Base-by-base conservation (phyloP, 176 grass and related monocot species). In the Aegilops umbellulata region DNA sequence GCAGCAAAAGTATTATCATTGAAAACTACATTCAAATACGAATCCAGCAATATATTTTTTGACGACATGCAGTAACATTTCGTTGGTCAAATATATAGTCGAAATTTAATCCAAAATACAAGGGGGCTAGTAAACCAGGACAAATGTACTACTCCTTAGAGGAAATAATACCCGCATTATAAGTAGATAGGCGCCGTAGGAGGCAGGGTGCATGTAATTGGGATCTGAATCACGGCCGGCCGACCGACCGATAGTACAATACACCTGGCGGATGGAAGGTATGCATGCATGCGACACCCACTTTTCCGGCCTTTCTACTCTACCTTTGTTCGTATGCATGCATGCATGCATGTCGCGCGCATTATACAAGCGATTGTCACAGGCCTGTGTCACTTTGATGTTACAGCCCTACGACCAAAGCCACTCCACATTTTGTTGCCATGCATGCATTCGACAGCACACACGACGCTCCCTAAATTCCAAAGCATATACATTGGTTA, bases 231-330 rank as follows among this genome's bases (percentile, higher is more conserved):
- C 26, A 9, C 2, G 9, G 19, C 15, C 47, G 9, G 19, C 15
- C 47, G 53, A 9, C 67, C 74, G 26, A 76, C 46, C 26, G 26
- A 30, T 22, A 7, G 74, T 53, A 76, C 74, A 22, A 53, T 30
- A 76, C 74, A 76, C 46, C 74, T 76, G 74, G 26, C 74, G 29
- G 47, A 57, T 34, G 74, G 47, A 77, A 49, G 41, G 70, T 39
- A 26, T 46, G 39, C 63, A 32, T 67, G 7, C 74, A 76, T 57
- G 74, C 47, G 17, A n/a, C 47, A 77, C 74, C 17, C 31, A 29
- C 20, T 57, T 57, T 77, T 8, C 24, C 11, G n/a, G 36, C 69
- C 36, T 72, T 72, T 72, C 17, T 67, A 34, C 65, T 53, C 53
- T 3, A 58, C 53, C 60, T 24, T 61, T 61, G n/a, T 24, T 61